Base-by-base conservation (phyloP, 1,284 basidiomycete species). In the Flammula alnicola region DNA sequence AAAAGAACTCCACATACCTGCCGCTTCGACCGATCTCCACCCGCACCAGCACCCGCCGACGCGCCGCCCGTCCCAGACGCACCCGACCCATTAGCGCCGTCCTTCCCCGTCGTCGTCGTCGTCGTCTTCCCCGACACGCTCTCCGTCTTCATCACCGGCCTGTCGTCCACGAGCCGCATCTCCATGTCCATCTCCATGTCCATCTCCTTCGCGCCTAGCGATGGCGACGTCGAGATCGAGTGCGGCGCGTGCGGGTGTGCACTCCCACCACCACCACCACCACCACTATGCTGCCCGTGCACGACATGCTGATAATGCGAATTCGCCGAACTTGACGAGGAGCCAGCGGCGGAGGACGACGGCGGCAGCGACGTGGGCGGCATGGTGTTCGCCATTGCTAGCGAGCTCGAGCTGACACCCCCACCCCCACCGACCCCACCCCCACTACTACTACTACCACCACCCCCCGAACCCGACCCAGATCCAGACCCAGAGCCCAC, bases 1-100 rank as follows among this genome's bases (percentile, higher is more conserved):
- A 48, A 16, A 32, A 51, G 30, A 25, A 26, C 41, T 16, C n/a
- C 29, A 57, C 68, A 59, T 63, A 75, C 79, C 75, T 79, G 75
- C 57, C 74, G 71, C 64, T 73, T 64, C 16, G 47, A 45, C 46
- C 55, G 45, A 31, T 40, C 50, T 33, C 49, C 56, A 27, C 49
- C 48, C 20, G 41, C 41, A n/a, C 19, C 25, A 27, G 49, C 52
- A 37, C 51, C 31, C 35, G 30, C 31, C 25, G 25, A 10, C 11
- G 25, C 36, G 23, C 37, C 50, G 19, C 33, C n/a, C n/a, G n/a
- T n/a, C n/a, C n/a, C n/a, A n/a, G n/a, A n/a, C n/a, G n/a, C 44
- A 27, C 47, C 46, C 22, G 29, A 31, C 42, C 41, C 56, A 27
- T 45, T 57, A 22, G 29, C 37, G 11, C 43, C 41, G 16, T 41